These are phyloP conservation scores for Aegilops speltoides DNA, from an alignment of 176 grass and related monocot genomes.

Conservation along the genomic window DNA sequence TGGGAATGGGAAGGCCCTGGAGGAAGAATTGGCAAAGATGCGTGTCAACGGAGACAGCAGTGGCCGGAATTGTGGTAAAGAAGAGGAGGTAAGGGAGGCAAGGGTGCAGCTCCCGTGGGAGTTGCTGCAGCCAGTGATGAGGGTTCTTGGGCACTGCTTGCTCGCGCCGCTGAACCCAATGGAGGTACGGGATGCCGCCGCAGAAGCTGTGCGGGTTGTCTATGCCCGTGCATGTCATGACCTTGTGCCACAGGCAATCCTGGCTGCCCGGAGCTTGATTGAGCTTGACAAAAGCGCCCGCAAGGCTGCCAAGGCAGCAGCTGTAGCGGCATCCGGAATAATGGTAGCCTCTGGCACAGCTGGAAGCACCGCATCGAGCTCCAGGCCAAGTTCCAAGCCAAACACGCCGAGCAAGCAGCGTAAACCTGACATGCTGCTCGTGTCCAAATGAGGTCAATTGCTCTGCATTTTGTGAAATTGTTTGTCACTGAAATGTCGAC, in stretches of 20 bases:
- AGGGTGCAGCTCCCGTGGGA: constrained; percentile 92
- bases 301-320: constrained; percentile 43
- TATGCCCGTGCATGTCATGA: constrained; percentile 90
- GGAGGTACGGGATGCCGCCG: constrained; percentile 73
- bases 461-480: constrained; percentile 3
- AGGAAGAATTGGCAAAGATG: constrained; percentile 39
- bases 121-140: constrained; percentile 88
- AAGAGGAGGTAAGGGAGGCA: constrained; percentile 44
- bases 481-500: constrained; percentile 2
- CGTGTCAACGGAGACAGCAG: constrained; percentile 29
- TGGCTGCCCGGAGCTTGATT: constrained; percentile 87
- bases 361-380: constrained; percentile 47
- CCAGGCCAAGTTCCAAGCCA: constrained; percentile 68
- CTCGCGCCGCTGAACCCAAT: constrained; percentile 71
- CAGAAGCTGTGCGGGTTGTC: constrained; percentile 67
- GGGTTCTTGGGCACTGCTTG: constrained; percentile 89
- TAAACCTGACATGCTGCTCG: constrained; percentile 59
- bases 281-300: constrained; percentile 85
- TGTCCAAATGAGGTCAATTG: constrained; percentile 63
- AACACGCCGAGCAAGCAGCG: constrained; percentile 86
- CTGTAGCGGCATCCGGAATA: neutral
- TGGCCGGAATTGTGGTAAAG: constrained; percentile 35
- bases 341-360: constrained; percentile 19
- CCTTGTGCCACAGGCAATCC: constrained; percentile 80
- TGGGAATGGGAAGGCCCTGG: constrained; percentile 44